Evolutionary conservation across 2,329 filamentous ascomycete genomes (phyloP).

Genomic region (Ophiostoma ulmi): DNA sequence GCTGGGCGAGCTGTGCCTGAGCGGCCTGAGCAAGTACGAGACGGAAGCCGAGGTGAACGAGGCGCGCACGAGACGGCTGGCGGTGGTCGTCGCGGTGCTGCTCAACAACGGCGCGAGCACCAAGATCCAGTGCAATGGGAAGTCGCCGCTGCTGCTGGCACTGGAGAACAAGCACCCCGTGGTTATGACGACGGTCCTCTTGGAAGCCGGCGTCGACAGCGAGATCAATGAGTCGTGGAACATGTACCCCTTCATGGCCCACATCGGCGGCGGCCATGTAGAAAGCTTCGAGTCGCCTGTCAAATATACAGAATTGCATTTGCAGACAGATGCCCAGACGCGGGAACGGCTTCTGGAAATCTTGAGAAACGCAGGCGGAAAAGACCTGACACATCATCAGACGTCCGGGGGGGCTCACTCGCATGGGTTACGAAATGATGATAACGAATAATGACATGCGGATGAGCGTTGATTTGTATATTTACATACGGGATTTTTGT

Average conservation of each 20-base stretch:
- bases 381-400: neutral
- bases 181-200: neutral
- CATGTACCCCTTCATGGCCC: no score
- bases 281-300: neutral
- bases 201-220: neutral
- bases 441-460: neutral
- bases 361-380: neutral
- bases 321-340: neutral
- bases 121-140: neutral
- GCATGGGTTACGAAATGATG: neutral
- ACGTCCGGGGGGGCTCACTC: no score
- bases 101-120: neutral
- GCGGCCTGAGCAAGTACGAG: neutral
- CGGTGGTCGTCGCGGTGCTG: neutral
- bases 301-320: neutral
- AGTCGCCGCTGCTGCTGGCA: neutral
- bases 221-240: neutral
- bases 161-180: neutral
- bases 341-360: neutral
- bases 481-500: no score
- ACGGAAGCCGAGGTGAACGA: neutral
- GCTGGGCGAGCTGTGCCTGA: neutral
- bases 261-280: no score
- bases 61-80: neutral
- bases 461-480: no score